These are phyloP conservation scores for Penicillium sp. DNA, from an alignment of 2,329 filamentous ascomycete species.

Conservation along the genomic window DNA sequence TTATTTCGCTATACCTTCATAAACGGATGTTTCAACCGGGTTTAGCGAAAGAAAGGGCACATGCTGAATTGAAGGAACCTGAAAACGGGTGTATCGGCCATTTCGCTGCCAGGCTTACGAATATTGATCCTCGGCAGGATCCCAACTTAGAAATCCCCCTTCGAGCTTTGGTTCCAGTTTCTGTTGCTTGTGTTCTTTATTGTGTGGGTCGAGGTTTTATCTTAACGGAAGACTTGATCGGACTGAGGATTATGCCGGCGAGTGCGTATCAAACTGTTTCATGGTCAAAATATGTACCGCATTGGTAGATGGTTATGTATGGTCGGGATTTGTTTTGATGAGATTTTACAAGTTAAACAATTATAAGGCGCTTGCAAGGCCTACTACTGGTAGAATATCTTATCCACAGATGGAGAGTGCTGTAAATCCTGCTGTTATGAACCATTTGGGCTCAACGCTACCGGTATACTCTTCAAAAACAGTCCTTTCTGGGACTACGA, in stretches of 20 bases:
- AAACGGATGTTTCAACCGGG: not conserved
- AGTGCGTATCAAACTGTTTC: not conserved
- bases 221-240: not conserved
- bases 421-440: no score
- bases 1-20: not conserved
- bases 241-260: not conserved
- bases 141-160: not conserved
- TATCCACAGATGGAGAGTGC: no score
- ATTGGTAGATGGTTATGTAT: not conserved
- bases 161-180: not conserved
- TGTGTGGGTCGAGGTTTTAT: not conserved
- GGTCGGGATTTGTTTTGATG: no score
- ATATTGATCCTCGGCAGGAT: not conserved
- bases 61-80: not conserved
- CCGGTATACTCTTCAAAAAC: no score
- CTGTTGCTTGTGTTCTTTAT: not conserved
- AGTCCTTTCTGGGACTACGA: no score
- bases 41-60: not conserved
- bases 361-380: no score
- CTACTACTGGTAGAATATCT: no score
- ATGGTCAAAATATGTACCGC: not conserved
- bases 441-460: no score
- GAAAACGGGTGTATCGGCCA: not conserved
- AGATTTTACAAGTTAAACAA: no score
- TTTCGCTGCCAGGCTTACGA: not conserved